These are phyloP conservation scores for Aristolochia californica DNA, from an alignment of 164 flowering plant genomes.

Conservation along the genomic window DNA sequence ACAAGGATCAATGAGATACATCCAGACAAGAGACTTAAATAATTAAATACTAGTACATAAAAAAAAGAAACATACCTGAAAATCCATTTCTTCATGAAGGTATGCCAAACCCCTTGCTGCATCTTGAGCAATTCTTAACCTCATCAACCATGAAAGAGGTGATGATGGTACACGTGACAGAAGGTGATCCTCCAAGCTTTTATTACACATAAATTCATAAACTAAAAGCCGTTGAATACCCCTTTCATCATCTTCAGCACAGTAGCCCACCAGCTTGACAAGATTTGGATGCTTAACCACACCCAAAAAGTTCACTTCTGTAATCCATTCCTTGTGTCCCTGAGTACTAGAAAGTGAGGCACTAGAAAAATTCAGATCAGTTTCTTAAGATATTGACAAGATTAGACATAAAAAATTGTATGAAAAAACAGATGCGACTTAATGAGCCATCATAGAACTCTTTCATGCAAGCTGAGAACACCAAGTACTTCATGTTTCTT, in stretches of 20 bases:
- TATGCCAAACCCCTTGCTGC: conserved; percentile 92
- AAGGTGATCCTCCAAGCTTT: conserved; percentile 89
- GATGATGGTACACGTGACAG: conserved; percentile 32
- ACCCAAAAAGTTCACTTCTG: conserved; percentile 81
- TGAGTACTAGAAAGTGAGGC: conserved; percentile 42
- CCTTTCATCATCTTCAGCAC: conserved; percentile 95
- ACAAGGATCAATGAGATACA: no score
- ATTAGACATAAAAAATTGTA: background rate
- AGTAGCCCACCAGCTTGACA: conserved; percentile 83
- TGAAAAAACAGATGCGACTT: background rate
- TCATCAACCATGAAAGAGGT: conserved; percentile 56
- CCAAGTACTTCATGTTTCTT: no score
- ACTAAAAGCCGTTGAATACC: conserved; percentile 90
- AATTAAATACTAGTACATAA: no score
- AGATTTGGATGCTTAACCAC: conserved; percentile 92
- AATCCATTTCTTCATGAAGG: conserved; percentile 94
- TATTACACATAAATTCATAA: conserved; percentile 76
- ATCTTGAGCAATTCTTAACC: conserved; percentile 73
- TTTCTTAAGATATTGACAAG: background rate
- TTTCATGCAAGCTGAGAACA: no score
- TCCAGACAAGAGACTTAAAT: no score
- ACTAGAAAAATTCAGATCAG: background rate
- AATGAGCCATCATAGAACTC: background rate
- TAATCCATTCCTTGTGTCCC: conserved; percentile 99
- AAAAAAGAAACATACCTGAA: conserved; percentile 51